A percentile compares a stretch with the other conserved stretches of the same genome.
Evolutionary conservation across 1,284 basidiomycete species (phyloP).

Genomic region (Tylopilus sp.): DNA sequence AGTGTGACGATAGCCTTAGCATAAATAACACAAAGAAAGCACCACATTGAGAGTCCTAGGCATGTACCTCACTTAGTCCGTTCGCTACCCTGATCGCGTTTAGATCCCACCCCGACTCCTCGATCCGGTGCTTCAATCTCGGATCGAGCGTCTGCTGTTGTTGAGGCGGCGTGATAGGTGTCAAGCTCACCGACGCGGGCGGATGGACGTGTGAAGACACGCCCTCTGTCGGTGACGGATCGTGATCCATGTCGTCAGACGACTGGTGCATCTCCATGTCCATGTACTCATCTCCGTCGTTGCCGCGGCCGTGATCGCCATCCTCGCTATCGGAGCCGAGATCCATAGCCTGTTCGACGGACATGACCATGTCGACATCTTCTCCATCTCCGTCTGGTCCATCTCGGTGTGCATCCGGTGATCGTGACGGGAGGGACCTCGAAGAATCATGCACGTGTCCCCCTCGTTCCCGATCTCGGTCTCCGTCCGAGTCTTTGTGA

Average conservation of each 20-base stretch:
- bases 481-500: conserved; percentile 2
- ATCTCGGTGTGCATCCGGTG: conserved; percentile 25
- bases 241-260: conserved; percentile 28
- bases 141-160: conserved; percentile 27
- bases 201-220: conserved; percentile 25
- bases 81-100: conserved; percentile 17
- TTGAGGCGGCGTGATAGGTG: conserved; percentile 31
- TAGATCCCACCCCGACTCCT: conserved; percentile 31
- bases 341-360: conserved; percentile 52
- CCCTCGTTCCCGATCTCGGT: background rate
- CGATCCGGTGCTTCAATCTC: conserved; percentile 29
- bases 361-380: conserved; percentile 37
- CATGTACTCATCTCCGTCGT: conserved; percentile 28
- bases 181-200: conserved; percentile 29
- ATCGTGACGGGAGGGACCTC: conserved; percentile 17
- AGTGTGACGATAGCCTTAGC: conserved; percentile 20
- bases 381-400: conserved; percentile 26
- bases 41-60: conserved; percentile 3
- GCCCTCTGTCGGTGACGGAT: conserved; percentile 34
- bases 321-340: conserved; percentile 42
- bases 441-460: conserved; percentile 20
- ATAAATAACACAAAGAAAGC: conserved; percentile 16
- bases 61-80: conserved; percentile 18
- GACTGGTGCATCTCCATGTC: conserved; percentile 26
- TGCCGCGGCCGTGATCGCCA: conserved; percentile 27